These are phyloP conservation scores for Adansonia madagascariensis DNA, from an alignment of 441 rosid species.

Conservation along the genomic window DNA sequence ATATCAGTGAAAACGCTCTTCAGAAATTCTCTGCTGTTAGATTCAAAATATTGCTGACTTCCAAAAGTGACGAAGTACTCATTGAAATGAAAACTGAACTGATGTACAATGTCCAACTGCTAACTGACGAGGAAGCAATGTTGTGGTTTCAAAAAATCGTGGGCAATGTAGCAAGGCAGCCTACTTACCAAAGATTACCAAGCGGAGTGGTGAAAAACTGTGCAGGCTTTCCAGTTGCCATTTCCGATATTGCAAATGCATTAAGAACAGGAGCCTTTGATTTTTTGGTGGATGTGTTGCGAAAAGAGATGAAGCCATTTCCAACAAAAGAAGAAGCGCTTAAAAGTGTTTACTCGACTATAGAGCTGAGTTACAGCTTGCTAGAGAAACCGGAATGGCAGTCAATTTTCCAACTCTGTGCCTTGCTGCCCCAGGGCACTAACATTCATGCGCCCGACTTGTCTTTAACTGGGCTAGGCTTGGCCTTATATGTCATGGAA, in stretches of 20 bases:
- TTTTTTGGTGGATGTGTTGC: neutral
- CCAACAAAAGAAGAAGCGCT: neutral
- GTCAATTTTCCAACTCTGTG: conserved; percentile 22
- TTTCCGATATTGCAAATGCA: conserved; percentile 16
- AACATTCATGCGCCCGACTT: conserved; percentile 18
- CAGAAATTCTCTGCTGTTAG: conserved; percentile 23
- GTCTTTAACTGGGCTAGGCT: no score
- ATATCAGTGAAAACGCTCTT: neutral
- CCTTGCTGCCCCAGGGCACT: conserved; percentile 15
- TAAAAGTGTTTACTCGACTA: conserved; percentile 2
- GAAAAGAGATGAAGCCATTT: neutral
- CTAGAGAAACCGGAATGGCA: neutral
- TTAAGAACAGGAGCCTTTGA: neutral
- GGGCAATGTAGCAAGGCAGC: neutral
- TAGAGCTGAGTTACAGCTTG: conserved; percentile 2
- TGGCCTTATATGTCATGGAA: no score
- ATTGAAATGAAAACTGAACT: neutral
- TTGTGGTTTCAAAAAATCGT: neutral
- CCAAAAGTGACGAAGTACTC: neutral
- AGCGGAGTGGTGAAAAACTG: neutral
- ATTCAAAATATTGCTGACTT: conserved; percentile 18
- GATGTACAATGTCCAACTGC: neutral
- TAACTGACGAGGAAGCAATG: neutral
- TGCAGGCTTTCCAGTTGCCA: conserved; percentile 15
- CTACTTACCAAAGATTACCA: neutral